Evolutionary conservation across 2,329 filamentous ascomycete species (phyloP).

Genomic region (Colletotrichum musae): DNA sequence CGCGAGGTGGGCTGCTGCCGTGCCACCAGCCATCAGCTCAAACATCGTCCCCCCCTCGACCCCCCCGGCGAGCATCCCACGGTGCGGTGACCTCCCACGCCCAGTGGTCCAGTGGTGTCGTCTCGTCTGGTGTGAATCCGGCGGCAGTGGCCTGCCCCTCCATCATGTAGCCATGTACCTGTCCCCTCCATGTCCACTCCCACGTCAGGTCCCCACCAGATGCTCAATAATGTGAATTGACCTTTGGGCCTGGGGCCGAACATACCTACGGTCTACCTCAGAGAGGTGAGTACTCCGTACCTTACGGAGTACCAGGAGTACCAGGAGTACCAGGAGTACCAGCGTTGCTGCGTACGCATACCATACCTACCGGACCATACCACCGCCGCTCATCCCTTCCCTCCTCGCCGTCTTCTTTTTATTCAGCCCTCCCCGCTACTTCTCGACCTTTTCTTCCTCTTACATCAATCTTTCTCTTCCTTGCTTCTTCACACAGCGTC

Average conservation of each 20-base stretch:
- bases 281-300: no score
- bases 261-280: constrained; percentile 13
- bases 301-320: no score
- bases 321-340: no score
- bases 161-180: constrained; percentile 13
- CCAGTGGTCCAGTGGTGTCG: constrained; percentile 1
- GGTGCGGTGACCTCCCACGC: constrained; percentile 15
- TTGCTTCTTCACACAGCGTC: constrained; percentile 41
- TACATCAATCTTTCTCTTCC: constrained; percentile 46
- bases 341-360: no score
- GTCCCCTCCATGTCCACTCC: constrained; percentile 37
- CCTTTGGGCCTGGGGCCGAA: constrained; percentile 26
- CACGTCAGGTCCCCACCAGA: constrained; percentile 41
- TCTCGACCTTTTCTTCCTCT: constrained; percentile 38
- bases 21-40: neutral
- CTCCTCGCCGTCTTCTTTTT: constrained; percentile 22
- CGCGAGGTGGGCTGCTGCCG: neutral
- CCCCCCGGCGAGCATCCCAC: constrained; percentile 12
- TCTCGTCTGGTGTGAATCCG: constrained; percentile 16
- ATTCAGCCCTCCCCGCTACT: constrained; percentile 24
- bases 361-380: constrained; percentile 27
- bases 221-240: constrained; percentile 36
- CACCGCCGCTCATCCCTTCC: constrained; percentile 31
- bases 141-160: constrained; percentile 22
- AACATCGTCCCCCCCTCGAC: neutral